These are phyloP conservation scores for Pyrenochaeta sp. DNA, from an alignment of 2,329 filamentous ascomycete genomes.

Conservation along the genomic window DNA sequence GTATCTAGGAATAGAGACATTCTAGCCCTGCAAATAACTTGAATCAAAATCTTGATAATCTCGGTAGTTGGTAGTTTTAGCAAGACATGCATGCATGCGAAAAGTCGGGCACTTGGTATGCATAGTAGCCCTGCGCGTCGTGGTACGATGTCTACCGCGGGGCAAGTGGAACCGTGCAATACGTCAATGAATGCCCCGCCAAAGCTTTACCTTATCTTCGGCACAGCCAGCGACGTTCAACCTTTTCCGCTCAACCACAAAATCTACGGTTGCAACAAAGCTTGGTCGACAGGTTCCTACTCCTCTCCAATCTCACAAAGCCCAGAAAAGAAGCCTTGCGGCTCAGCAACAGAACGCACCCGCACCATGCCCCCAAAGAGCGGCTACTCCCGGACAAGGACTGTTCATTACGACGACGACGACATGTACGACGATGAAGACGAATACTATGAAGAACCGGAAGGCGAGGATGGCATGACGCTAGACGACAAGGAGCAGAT, in stretches of 20 bases:
- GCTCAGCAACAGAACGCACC: not conserved
- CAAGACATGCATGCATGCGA: no score
- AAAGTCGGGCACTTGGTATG: not conserved
- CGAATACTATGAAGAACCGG: slow-evolving; percentile 49
- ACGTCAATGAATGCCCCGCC: slow-evolving; percentile 28
- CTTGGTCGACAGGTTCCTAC: not conserved
- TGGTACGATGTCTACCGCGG: slow-evolving; percentile 18
- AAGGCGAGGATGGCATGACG: slow-evolving; percentile 29
- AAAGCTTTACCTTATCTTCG: slow-evolving; percentile 14
- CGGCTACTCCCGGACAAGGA: slow-evolving; percentile 55
- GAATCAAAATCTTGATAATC: not conserved
- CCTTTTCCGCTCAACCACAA: slow-evolving; percentile 4
- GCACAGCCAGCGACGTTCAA: not conserved
- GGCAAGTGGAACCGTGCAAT: slow-evolving; percentile 19
- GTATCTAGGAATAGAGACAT: not conserved
- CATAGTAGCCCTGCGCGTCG: not conserved
- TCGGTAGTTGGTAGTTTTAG: no score
- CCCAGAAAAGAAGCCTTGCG: not conserved
- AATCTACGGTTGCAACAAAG: not conserved
- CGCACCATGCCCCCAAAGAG: slow-evolving; percentile 46
- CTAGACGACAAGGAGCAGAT: slow-evolving; percentile 60
- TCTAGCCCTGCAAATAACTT: not conserved
- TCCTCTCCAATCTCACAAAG: not conserved
- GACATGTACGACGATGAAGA: slow-evolving; percentile 64
- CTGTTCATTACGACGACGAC: slow-evolving; percentile 59